Conservation (phyloP, 1,139 yeast genomes). For the Sugiyamaella xylanicola region DNA sequence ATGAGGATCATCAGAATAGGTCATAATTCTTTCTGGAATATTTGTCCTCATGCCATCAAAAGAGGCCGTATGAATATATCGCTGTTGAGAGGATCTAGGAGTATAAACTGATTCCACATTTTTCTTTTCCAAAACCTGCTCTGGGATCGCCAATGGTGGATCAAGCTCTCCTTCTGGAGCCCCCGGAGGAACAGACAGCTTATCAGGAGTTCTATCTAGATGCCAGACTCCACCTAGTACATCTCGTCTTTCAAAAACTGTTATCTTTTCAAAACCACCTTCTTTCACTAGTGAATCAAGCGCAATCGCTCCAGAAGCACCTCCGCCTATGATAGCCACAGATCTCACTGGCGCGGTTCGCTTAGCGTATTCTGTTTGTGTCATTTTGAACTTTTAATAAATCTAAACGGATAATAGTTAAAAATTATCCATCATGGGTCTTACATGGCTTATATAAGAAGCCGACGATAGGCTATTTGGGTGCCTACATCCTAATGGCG, state of each 20-base stretch:
- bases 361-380: slow-evolving; percentile 11
- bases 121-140: not conserved
- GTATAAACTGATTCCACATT: not conserved
- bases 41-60: slow-evolving; percentile 21
- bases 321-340: slow-evolving; percentile 25
- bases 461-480: not conserved
- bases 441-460: not conserved
- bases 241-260: slow-evolving; percentile 21
- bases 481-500: slow-evolving; percentile 1
- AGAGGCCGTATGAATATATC: slow-evolving; percentile 20
- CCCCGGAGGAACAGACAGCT: slow-evolving; percentile 18
- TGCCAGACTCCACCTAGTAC: slow-evolving; percentile 24
- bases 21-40: slow-evolving; percentile 21
- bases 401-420: too few species aligned
- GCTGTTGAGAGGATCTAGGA: slow-evolving; percentile 12
- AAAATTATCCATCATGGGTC: not conserved
- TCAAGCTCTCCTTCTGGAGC: slow-evolving; percentile 18
- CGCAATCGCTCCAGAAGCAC: slow-evolving; percentile 23
- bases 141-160: slow-evolving; percentile 18
- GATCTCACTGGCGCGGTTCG: slow-evolving; percentile 18
- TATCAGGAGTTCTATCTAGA: slow-evolving; percentile 16
- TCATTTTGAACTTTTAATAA: slow-evolving; percentile 6
- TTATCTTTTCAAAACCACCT: slow-evolving; percentile 21
- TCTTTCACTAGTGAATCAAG: slow-evolving; percentile 21
- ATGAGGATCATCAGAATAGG: slow-evolving; percentile 19